These are phyloP conservation scores for Tanozyma kutaoensis DNA, from an alignment of 805 yeast genomes.

Conservation along the genomic window DNA sequence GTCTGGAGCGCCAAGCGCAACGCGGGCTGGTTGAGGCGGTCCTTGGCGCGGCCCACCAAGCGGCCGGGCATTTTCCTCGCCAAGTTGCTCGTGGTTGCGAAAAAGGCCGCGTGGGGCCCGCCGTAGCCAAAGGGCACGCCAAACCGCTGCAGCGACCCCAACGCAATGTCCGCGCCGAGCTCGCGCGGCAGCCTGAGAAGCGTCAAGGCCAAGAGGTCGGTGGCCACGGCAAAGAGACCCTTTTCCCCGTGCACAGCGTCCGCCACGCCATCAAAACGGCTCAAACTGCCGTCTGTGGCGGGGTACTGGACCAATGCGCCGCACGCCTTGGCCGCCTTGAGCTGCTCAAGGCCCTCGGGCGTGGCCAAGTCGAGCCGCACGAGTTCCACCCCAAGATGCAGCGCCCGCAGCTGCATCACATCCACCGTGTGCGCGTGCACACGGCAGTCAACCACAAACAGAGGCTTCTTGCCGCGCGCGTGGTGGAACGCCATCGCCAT, in stretches of 20 bases:
- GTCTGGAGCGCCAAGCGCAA: slow-evolving; percentile 90
- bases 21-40: slow-evolving; percentile 82
- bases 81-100: slow-evolving; percentile 68
- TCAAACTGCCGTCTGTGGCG: slow-evolving; percentile 59
- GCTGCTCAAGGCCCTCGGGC: slow-evolving; percentile 14
- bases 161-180: slow-evolving; percentile 84
- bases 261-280: slow-evolving; percentile 37
- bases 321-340: slow-evolving; percentile 30
- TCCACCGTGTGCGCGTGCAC: slow-evolving; percentile 79
- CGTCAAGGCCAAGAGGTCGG: slow-evolving; percentile 85
- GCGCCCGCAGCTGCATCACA: slow-evolving; percentile 71
- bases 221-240: slow-evolving; percentile 74
- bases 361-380: slow-evolving; percentile 42
- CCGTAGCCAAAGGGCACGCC: slow-evolving; percentile 98
- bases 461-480: slow-evolving; percentile 50
- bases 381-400: slow-evolving; percentile 55
- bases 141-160: slow-evolving; percentile 89
- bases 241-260: slow-evolving; percentile 56
- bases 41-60: slow-evolving; percentile 86
- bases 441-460: slow-evolving; percentile 60
- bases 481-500: slow-evolving; percentile 71
- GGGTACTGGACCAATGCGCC: slow-evolving; percentile 92
- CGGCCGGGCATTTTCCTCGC: slow-evolving; percentile 96
- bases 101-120: slow-evolving; percentile 98
- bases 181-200: slow-evolving; percentile 71